Evolutionary conservation across 768 basidiomycete genomes (phyloP).

Genomic region (Hericium alpestre): DNA sequence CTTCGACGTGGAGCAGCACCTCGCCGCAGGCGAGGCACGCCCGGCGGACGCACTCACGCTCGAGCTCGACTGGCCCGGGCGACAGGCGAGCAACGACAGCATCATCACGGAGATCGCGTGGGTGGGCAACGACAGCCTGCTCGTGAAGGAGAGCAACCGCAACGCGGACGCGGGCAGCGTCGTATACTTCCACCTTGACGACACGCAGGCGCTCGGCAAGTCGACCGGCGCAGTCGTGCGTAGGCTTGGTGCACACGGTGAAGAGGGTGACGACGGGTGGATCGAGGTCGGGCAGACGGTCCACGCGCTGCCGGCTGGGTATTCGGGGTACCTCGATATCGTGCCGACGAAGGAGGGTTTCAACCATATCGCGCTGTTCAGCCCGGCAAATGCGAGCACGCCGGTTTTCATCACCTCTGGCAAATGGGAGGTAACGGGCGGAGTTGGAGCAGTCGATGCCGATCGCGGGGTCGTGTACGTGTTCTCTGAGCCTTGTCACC

Average conservation of each 20-base stretch:
- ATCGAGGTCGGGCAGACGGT: slow-evolving; percentile 69
- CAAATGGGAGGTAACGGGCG: slow-evolving; percentile 78
- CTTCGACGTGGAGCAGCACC: slow-evolving; percentile 61
- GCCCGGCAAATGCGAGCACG: slow-evolving; percentile 52
- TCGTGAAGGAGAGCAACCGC: slow-evolving; percentile 82
- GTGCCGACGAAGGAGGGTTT: slow-evolving; percentile 74
- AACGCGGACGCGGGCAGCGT: slow-evolving; percentile 75
- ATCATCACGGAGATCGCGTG: slow-evolving; percentile 79
- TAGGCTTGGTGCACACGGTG: slow-evolving; percentile 70
- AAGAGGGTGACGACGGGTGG: slow-evolving; percentile 90
- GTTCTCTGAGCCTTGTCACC: slow-evolving; percentile 2
- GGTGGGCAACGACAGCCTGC: slow-evolving; percentile 64
- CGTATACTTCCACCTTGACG: slow-evolving; percentile 55
- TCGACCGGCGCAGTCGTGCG: slow-evolving; percentile 51
- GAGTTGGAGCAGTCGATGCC: slow-evolving; percentile 63
- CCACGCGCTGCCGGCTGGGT: slow-evolving; percentile 36
- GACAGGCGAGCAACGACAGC: slow-evolving; percentile 48
- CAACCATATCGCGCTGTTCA: slow-evolving; percentile 90
- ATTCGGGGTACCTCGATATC: slow-evolving; percentile 80
- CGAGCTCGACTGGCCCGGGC: slow-evolving; percentile 56
- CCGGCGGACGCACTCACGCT: slow-evolving; percentile 34
- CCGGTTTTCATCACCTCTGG: slow-evolving; percentile 83
- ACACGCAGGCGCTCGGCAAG: slow-evolving; percentile 14
- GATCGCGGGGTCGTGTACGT: slow-evolving; percentile 64
- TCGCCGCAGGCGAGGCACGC: slow-evolving; percentile 14